These are phyloP conservation scores for Kluyveromyces nonfermentans DNA, from an alignment of 805 yeast genomes.

Conservation along the genomic window DNA sequence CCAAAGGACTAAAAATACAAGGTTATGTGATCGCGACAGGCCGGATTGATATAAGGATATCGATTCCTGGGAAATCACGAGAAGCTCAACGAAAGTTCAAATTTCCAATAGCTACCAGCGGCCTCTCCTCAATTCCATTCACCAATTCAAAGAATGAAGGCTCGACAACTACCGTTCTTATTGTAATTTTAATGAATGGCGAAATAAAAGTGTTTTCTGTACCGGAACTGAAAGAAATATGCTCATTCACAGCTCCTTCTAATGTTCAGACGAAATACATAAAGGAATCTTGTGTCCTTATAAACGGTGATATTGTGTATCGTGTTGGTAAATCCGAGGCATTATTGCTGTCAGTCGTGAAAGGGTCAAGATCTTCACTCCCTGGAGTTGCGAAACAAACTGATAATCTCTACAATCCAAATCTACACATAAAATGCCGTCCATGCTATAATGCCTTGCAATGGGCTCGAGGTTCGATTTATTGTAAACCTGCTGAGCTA, in stretches of 20 bases:
- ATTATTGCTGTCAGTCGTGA: constrained; percentile 39
- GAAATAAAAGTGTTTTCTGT: constrained; percentile 39
- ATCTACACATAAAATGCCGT: constrained; percentile 60
- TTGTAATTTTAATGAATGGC: constrained; percentile 38
- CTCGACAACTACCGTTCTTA: constrained; percentile 39
- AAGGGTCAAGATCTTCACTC: constrained; percentile 35
- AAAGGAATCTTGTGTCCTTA: constrained; percentile 37
- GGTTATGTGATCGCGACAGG: constrained; percentile 55
- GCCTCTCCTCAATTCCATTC: constrained; percentile 38
- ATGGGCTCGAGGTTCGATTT: constrained; percentile 76
- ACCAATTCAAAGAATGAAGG: constrained; percentile 14
- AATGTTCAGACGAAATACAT: constrained; percentile 34
- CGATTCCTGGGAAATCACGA: constrained; percentile 52
- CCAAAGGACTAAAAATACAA: constrained; percentile 50
- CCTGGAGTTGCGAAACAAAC: constrained; percentile 32
- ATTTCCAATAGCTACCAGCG: constrained; percentile 36
- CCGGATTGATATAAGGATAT: constrained; percentile 48
- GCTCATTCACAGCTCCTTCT: constrained; percentile 38
- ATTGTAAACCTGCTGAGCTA: constrained; percentile 53
- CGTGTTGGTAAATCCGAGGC: constrained; percentile 49
- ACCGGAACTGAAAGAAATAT: constrained; percentile 56
- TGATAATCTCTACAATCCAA: constrained; percentile 63
- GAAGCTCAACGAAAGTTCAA: constrained; percentile 54
- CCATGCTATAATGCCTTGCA: constrained; percentile 73
- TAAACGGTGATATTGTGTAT: constrained; percentile 49